These are phyloP conservation scores for Penicillium hesseltinei DNA, from an alignment of 2,329 filamentous ascomycete genomes.

Conservation along the genomic window DNA sequence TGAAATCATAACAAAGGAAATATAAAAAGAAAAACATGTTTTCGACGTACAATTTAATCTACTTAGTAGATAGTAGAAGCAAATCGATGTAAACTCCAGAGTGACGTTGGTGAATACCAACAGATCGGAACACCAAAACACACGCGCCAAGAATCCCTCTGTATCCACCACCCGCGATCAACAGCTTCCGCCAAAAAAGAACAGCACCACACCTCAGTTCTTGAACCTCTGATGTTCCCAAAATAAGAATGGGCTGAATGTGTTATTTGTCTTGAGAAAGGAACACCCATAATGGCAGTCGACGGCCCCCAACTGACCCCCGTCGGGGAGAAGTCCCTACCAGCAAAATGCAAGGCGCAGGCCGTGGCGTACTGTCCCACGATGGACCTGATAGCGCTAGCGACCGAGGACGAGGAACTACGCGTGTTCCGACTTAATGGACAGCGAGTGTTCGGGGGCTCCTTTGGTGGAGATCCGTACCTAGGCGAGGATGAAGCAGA, in stretches of 20 bases:
- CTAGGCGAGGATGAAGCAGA: slow-evolving; percentile 44
- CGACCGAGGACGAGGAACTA: slow-evolving; percentile 65
- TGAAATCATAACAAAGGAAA: background rate
- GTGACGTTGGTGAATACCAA: background rate
- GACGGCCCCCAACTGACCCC: slow-evolving; percentile 37
- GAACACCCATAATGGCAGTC: slow-evolving; percentile 23
- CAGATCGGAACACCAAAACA: background rate
- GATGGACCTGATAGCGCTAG: slow-evolving; percentile 76
- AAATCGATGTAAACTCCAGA: background rate
- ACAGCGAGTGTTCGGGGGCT: slow-evolving; percentile 62
- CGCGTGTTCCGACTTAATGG: slow-evolving; percentile 76
- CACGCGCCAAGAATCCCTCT: slow-evolving; percentile 24
- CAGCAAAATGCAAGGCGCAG: slow-evolving; percentile 43
- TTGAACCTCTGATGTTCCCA: background rate
- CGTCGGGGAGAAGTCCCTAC: slow-evolving; percentile 42
- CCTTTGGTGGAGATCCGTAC: slow-evolving; percentile 41
- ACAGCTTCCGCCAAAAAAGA: slow-evolving; percentile 16
- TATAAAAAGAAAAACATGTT: too few species aligned
- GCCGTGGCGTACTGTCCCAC: slow-evolving; percentile 75
- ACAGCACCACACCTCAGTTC: background rate
- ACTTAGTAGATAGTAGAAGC: background rate
- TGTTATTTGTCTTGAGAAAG: background rate
- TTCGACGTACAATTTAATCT: background rate
- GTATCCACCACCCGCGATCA: slow-evolving; percentile 19
- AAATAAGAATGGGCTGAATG: slow-evolving; percentile 28